These are phyloP conservation scores for Metschnikowia continentalis DNA, from an alignment of 805 yeast species.

Conservation along the genomic window DNA sequence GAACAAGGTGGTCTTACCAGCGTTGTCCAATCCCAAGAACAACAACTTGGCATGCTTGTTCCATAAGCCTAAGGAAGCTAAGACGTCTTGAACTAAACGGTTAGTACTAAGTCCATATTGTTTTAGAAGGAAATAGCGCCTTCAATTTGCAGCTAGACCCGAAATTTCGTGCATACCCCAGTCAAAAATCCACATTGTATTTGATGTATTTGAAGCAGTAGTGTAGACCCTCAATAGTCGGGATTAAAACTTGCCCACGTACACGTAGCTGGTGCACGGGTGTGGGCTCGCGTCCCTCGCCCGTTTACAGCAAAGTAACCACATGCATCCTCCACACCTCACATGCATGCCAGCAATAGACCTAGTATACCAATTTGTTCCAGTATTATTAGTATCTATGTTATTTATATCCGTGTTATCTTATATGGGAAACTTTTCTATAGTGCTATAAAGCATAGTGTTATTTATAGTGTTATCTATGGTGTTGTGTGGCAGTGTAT, in stretches of 20 bases:
- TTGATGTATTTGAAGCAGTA: constrained; percentile 1
- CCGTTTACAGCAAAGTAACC: background rate
- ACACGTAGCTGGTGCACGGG: constrained; percentile 9
- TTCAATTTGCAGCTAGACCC: background rate
- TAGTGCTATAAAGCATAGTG: no score
- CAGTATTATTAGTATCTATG: no score
- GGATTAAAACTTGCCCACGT: constrained; percentile 6
- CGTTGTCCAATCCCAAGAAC: constrained; percentile 45
- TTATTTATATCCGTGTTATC: no score
- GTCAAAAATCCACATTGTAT: constrained; percentile 33
- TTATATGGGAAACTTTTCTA: no score
- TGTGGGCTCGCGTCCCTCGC: background rate
- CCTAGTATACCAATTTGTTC: no score
- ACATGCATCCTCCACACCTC: background rate
- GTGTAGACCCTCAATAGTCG: constrained; percentile 1
- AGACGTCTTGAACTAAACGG: constrained; percentile 40
- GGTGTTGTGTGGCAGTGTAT: no score
- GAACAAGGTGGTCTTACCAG: constrained; percentile 45
- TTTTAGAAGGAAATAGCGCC: background rate
- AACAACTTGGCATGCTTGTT: constrained; percentile 46
- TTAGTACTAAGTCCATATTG: constrained; percentile 14
- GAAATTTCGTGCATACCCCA: constrained; percentile 30
- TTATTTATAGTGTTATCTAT: no score
- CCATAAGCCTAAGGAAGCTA: constrained; percentile 46
- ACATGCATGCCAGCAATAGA: background rate